phyloP scores from a whole-genome alignment of 2,329 filamentous ascomycete genomes.

The Colletotrichum nymphaeae region DNA sequence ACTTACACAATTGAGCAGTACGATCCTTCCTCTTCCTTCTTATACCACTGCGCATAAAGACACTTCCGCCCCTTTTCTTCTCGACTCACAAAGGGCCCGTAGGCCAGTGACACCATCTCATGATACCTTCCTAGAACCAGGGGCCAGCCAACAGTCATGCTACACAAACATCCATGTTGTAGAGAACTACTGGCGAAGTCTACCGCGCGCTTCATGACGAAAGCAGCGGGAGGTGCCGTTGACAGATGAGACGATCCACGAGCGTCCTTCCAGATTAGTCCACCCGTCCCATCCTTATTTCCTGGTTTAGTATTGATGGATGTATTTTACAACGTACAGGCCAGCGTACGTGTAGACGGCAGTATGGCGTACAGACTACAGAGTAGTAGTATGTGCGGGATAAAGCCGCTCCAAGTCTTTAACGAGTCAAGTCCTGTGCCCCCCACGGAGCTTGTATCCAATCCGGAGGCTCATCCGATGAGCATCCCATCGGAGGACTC shows the following conservation, averaged over 20 bases:
- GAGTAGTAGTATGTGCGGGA: neutral
- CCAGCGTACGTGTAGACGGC: neutral
- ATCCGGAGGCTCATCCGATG: neutral
- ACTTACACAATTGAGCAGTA: neutral
- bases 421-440: constrained; percentile 1
- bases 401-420: neutral
- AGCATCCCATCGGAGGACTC: constrained; percentile 6
- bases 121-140: neutral
- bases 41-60: neutral
- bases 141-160: neutral
- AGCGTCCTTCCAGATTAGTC: neutral
- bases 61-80: neutral
- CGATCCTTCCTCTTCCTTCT: neutral
- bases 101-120: neutral
- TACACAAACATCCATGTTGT: neutral
- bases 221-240: neutral
- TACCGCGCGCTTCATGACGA: constrained; percentile 32
- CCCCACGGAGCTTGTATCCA: neutral
- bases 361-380: neutral
- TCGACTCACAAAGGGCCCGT: neutral
- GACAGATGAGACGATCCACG: neutral
- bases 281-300: constrained; percentile 1
- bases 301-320: neutral
- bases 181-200: neutral
- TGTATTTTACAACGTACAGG: neutral